Base-by-base conservation (phyloP, 1,284 basidiomycete genomes). In the Abortiporus biennis region DNA sequence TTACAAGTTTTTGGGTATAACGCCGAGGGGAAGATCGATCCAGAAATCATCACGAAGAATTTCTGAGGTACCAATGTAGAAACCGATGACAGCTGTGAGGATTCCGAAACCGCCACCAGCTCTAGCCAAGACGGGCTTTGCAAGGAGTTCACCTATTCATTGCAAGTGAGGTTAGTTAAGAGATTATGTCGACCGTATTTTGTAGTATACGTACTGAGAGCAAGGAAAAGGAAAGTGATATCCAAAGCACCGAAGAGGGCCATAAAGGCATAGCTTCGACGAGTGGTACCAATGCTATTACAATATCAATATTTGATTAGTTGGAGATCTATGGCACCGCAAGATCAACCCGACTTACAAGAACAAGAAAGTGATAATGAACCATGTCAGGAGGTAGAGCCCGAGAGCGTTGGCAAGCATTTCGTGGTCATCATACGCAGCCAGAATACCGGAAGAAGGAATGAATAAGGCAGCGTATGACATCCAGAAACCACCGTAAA, bases 401-500 rank as follows among this genome's bases (percentile, higher is more conserved):
- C 9, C 33, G 16, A 35, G 11, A 8, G 33, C 33, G 17, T 17
- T 35, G 8, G 9, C 17, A 9, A 35, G 11, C 21, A 8, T 11
- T 8, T 12, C 33, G 12, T 35, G 9, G 17, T 35, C 33, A 8
- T 9, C 33, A 17, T 35, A 35, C 8, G 33, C 33, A 12, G 11
- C 33, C 9, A 17, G 17, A 17, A 35, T 35, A 35, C 33, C 33
- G 17, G 17, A 11, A 17, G 9, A 8, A 8, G 11, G 11, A 8
- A 35, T 12, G 9, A 35, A 35, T 11, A 35, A 8, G 17, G 12
- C 11, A 11, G 12, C 17, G 17, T 35, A 35, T 8, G 85, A 86
- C 63, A 89, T 65, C 88, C 87, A 90, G 69, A 92, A 92, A 1
- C 78, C 80, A 43, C 87, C 90, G 54, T 87, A 92, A 1, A 80